phyloP scores from a whole-genome alignment of 306 rosid genomes.

The Castanea sativa region DNA sequence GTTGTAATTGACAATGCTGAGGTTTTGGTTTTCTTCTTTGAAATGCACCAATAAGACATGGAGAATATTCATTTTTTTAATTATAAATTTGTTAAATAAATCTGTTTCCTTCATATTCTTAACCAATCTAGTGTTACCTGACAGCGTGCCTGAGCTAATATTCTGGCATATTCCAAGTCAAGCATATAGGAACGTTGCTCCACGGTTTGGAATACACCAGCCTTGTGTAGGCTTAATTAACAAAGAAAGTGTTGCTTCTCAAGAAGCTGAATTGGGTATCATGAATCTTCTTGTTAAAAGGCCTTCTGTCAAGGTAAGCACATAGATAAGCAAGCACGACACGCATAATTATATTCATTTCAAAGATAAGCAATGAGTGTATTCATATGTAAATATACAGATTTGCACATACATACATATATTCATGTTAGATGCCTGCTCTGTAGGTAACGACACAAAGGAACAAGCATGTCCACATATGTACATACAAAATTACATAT shows the following conservation, averaged over 20 bases:
- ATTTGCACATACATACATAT: background rate
- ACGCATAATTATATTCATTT: too few species aligned
- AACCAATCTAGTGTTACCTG: slow-evolving; percentile 15
- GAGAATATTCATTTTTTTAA: background rate
- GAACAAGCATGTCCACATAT: background rate
- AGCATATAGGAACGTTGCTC: slow-evolving; percentile 64
- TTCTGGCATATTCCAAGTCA: slow-evolving; percentile 93
- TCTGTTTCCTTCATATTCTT: background rate
- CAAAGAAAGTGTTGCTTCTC: slow-evolving; percentile 71
- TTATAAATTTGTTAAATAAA: background rate
- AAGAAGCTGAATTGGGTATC: slow-evolving; percentile 68
- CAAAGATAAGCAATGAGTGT: too few species aligned
- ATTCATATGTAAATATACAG: background rate
- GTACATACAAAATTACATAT: background rate
- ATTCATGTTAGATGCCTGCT: background rate
- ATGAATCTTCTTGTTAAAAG: slow-evolving; percentile 64
- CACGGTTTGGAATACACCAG: slow-evolving; percentile 41
- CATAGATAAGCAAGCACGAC: background rate
- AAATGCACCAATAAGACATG: background rate
- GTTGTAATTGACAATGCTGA: background rate
- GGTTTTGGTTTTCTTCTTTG: background rate
- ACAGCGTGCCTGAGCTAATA: slow-evolving; percentile 76
- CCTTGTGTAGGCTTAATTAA: slow-evolving; percentile 88
- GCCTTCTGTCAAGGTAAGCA: slow-evolving; percentile 71
- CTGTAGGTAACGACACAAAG: background rate